Evolutionary conservation across 768 basidiomycete species (phyloP), one percentile per base, ranked within the genome.

Genomic region (Agrocybe pediades): DNA sequence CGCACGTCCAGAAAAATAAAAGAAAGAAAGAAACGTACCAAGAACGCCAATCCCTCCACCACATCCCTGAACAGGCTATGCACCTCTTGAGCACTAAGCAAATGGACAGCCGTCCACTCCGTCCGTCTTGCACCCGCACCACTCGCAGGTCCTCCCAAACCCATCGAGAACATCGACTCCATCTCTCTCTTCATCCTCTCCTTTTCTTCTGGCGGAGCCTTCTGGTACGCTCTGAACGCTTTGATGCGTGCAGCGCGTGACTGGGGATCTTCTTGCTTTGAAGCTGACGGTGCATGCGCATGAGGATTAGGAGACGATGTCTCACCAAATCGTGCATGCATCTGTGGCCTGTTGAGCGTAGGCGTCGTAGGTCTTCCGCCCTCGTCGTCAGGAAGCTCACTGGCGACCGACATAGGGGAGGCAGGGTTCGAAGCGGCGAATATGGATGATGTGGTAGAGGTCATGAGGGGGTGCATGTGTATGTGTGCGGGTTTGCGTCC

Each of bases 81-180:
- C 9, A 93, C 83, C 72, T 98, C 95, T 50, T 92, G 88, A 9
- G 89, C 84, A 64, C 92, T 90, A 20, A 97, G 68, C 19, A 96
- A 62, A 70, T 97, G 90, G 3, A 97, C 86, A 5, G 92, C 86
- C 47, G 81, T 89, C 85, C 84, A 82, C 50, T 68, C 64, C 23
- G 59, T 46, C 62, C 65, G 59, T 54, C 33, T 57, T 13, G 53
- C 27, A 20, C 41, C 29, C 6, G 33, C 13, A 5, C 6, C 33
- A 4, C 4, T 4, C 33, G 51, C 50, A 43, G 42, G 49, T 9
- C 39, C 16, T 4, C 41, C 46, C 11, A 21, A 20, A 6, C 40
- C 29, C 16, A 48, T n/a, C 15, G 46, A 33, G 7, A 9, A 27
- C 46, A 19, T 51, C 65, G 26, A 71, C 71, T 72, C 74, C 70